These are phyloP conservation scores for Naganishia albida DNA, from an alignment of 1,284 basidiomycete species.

Conservation along the genomic window DNA sequence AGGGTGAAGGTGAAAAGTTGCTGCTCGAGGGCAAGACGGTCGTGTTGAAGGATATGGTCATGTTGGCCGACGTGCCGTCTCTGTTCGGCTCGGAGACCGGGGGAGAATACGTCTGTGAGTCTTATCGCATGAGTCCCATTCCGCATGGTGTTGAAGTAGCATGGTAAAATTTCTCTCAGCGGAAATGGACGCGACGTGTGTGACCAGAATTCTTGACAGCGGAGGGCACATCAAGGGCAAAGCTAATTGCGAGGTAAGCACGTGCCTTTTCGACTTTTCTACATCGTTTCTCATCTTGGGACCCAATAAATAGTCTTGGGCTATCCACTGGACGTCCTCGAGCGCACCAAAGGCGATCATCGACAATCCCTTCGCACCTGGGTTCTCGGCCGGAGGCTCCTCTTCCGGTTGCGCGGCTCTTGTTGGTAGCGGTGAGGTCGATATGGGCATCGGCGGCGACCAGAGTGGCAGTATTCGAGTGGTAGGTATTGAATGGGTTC, in stretches of 20 bases:
- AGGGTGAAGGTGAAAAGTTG: slow-evolving; percentile 21
- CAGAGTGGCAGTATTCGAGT: slow-evolving; percentile 58
- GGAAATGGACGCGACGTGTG: slow-evolving; percentile 56
- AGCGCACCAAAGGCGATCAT: slow-evolving; percentile 55
- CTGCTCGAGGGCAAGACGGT: slow-evolving; percentile 40
- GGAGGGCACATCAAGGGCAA: slow-evolving; percentile 57
- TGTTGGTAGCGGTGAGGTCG: slow-evolving; percentile 54
- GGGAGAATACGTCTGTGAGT: slow-evolving; percentile 28
- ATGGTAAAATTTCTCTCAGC: too few species aligned
- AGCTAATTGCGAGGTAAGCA: slow-evolving; percentile 53
- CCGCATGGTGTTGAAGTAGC: too few species aligned
- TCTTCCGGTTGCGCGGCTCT: slow-evolving; percentile 58
- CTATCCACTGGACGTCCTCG: slow-evolving; percentile 37
- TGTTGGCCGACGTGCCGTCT: slow-evolving; percentile 36
- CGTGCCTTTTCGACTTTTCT: too few species aligned
- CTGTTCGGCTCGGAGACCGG: slow-evolving; percentile 34
- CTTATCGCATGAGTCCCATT: neutral
- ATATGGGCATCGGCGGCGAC: slow-evolving; percentile 60
- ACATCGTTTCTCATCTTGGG: too few species aligned
- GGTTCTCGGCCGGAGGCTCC: slow-evolving; percentile 58
- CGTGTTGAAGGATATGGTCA: slow-evolving; percentile 40
- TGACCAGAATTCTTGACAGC: slow-evolving; percentile 57
- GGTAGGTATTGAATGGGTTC: neutral
- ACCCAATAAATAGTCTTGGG: slow-evolving; percentile 6
- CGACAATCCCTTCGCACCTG: slow-evolving; percentile 56